A percentile compares a stretch with the other conserved stretches of the same genome.
Evolutionary conservation across 2,329 filamentous ascomycete genomes (phyloP).

Genomic region (Arthrobotrys sinensis): DNA sequence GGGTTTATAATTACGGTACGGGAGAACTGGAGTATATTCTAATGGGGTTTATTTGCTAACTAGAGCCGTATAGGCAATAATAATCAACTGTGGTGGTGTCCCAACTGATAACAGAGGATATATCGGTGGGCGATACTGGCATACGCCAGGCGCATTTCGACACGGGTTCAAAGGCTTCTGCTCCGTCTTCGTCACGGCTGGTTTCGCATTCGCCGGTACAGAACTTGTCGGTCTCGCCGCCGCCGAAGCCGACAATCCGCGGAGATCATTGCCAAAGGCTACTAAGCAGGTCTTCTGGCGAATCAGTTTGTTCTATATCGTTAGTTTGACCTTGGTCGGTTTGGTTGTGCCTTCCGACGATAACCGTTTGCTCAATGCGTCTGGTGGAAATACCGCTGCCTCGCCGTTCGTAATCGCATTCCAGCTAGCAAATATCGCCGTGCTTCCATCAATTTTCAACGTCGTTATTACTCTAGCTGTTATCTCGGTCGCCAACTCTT

Average conservation of each 20-base stretch:
- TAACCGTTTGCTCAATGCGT: constrained; percentile 67
- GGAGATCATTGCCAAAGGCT: constrained; percentile 70
- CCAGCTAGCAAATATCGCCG: constrained; percentile 74
- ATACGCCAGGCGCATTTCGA: constrained; percentile 69
- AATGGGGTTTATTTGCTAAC: constrained; percentile 21
- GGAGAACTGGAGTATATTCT: neutral
- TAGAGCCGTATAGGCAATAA: constrained; percentile 59
- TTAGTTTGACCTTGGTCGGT: constrained; percentile 69
- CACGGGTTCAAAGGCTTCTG: constrained; percentile 72
- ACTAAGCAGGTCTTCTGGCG: constrained; percentile 72
- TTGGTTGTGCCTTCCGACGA: constrained; percentile 69
- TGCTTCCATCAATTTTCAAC: constrained; percentile 78
- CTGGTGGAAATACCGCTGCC: constrained; percentile 68
- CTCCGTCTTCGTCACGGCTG: constrained; percentile 73
- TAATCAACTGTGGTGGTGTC: constrained; percentile 75
- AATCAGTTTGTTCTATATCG: constrained; percentile 71
- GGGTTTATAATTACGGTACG: constrained; percentile 63
- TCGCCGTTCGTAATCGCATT: constrained; percentile 79
- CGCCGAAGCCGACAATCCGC: constrained; percentile 72
- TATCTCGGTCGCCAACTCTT: constrained; percentile 54
- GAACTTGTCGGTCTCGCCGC: constrained; percentile 73
- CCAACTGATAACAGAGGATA: constrained; percentile 66
- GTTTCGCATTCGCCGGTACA: constrained; percentile 74
- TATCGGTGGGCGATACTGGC: constrained; percentile 67
- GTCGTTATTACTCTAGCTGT: constrained; percentile 71